phyloP scores from a whole-genome alignment of 805 yeast genomes.

The Zygotorulaspora danielsina region DNA sequence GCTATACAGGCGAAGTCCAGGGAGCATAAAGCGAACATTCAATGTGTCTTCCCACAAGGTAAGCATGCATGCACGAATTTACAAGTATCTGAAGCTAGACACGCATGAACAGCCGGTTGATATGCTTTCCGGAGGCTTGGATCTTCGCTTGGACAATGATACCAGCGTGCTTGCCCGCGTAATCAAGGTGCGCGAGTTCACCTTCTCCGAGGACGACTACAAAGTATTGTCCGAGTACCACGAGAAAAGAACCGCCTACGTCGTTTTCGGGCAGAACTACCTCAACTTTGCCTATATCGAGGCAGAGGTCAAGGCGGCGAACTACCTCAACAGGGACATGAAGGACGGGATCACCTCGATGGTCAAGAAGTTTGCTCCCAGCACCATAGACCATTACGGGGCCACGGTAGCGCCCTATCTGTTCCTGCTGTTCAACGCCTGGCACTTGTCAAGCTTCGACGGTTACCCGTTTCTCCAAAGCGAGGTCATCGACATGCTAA shows the following conservation, averaged over 20 bases:
- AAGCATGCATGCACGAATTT: background rate
- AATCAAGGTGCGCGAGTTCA: conserved; percentile 1
- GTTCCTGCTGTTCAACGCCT: background rate
- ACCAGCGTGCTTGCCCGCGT: background rate
- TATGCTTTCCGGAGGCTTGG: background rate
- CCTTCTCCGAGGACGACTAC: background rate
- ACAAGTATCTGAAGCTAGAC: conserved; percentile 1
- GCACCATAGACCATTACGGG: background rate
- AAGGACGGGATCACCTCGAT: conserved; percentile 1
- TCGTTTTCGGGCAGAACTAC: conserved; percentile 1
- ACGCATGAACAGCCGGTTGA: conserved; percentile 1
- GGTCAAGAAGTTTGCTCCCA: conserved; percentile 1
- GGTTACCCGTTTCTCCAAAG: too few relatives aligned
- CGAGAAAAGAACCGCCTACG: background rate
- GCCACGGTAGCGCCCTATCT: background rate
- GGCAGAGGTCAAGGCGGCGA: conserved; percentile 1
- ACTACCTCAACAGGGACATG: background rate
- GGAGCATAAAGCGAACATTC: background rate
- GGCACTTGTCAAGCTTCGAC: too few relatives aligned
- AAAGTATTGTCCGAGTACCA: background rate
- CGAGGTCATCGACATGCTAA: too few relatives aligned
- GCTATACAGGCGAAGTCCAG: background rate
- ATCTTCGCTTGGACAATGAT: conserved; percentile 2
- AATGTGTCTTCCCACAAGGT: conserved; percentile 1
- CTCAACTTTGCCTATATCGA: conserved; percentile 2